Percentiles rank a stretch among this genome's conserved stretches.
phyloP scores from a whole-genome alignment of 306 rosid species.

The Ammopiptanthus mongolicus region DNA sequence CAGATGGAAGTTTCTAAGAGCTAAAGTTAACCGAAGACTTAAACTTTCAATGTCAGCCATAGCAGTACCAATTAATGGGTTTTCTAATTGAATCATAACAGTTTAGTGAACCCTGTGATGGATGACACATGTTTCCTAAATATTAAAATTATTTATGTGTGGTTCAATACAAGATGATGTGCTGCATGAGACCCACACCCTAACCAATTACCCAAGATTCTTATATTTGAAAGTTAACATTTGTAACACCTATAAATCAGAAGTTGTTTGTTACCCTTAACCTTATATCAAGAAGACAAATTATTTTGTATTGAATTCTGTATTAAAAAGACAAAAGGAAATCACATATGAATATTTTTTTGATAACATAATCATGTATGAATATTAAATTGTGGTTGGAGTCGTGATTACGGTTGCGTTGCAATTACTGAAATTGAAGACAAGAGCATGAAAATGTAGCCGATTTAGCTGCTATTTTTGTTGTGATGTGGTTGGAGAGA shows the following conservation, averaged over 20 bases:
- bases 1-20: constrained; percentile 12
- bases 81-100: neutral
- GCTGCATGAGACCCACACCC: neutral
- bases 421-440: neutral
- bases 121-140: neutral
- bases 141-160: neutral
- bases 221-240: neutral
- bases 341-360: neutral
- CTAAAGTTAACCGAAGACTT: neutral
- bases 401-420: neutral
- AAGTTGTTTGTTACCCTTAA: neutral
- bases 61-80: neutral
- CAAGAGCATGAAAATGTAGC: neutral
- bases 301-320: neutral
- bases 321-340: neutral
- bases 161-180: neutral
- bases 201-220: neutral
- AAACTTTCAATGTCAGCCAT: neutral
- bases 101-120: neutral
- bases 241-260: neutral
- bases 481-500: neutral
- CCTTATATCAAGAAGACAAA: neutral
- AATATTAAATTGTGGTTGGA: neutral
- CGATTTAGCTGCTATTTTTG: neutral
- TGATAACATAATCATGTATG: neutral